phyloP scores from a whole-genome alignment of 345 rosid species.

The Kandelia obovata region DNA sequence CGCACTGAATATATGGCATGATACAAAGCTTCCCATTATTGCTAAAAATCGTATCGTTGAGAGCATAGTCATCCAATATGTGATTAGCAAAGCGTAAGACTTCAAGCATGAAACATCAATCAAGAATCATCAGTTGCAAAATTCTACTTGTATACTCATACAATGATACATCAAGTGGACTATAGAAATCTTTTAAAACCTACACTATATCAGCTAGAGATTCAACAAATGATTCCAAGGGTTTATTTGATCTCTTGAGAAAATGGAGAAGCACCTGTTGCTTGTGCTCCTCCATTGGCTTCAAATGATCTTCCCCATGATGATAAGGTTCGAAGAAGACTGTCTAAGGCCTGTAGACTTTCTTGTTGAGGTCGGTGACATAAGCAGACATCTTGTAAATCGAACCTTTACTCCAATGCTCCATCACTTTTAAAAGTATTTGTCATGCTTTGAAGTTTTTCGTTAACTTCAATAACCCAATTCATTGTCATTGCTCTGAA shows the following conservation, averaged over 20 bases:
- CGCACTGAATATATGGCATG: slow-evolving; percentile 38
- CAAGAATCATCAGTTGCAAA: slow-evolving; percentile 44
- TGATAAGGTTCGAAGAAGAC: slow-evolving; percentile 51
- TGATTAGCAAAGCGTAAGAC: slow-evolving; percentile 18
- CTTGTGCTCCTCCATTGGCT: slow-evolving; percentile 45
- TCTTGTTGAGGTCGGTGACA: slow-evolving; percentile 28
- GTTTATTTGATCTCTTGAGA: slow-evolving; percentile 27
- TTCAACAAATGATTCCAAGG: slow-evolving; percentile 12
- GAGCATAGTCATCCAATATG: slow-evolving; percentile 25
- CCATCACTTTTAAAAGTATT: slow-evolving; percentile 14
- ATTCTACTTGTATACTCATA: slow-evolving; percentile 12
- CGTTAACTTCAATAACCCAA: slow-evolving; percentile 22
- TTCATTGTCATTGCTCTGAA: background rate
- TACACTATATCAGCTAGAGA: slow-evolving; percentile 22
- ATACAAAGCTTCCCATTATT: slow-evolving; percentile 36
- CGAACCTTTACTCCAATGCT: slow-evolving; percentile 33
- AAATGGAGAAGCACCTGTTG: slow-evolving; percentile 34
- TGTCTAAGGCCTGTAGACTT: slow-evolving; percentile 36
- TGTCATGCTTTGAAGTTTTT: slow-evolving; percentile 13
- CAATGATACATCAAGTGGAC: slow-evolving; percentile 27
- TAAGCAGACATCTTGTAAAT: slow-evolving; percentile 38
- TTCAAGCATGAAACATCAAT: slow-evolving; percentile 56
- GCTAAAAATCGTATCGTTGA: slow-evolving; percentile 46
- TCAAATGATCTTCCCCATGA: slow-evolving; percentile 25
- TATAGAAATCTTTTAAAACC: slow-evolving; percentile 28